These are phyloP conservation scores for Candida tunisiensis DNA, from an alignment of 1,139 yeast genomes.

Conservation along the genomic window DNA sequence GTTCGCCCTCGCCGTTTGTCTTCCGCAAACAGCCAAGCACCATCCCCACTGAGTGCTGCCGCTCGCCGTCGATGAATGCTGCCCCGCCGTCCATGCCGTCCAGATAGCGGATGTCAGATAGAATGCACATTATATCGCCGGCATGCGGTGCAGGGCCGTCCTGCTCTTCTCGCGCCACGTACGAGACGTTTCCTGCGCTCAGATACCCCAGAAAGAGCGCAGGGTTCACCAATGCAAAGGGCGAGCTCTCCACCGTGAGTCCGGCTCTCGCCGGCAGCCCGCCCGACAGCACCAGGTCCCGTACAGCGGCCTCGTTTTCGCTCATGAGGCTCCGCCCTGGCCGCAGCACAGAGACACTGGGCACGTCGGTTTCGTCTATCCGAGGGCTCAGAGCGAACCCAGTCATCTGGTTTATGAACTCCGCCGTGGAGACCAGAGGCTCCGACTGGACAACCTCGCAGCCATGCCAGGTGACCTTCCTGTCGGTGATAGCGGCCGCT, in stretches of 20 bases:
- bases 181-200: slow-evolving; percentile 30
- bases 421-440: slow-evolving; percentile 2
- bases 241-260: slow-evolving; percentile 17
- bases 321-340: too few species aligned
- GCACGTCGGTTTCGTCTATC: neutral
- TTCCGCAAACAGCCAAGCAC: slow-evolving; percentile 35
- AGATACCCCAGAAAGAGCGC: slow-evolving; percentile 34
- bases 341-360: slow-evolving; percentile 3
- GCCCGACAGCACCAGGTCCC: neutral
- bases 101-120: slow-evolving; percentile 38
- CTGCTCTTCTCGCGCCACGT: slow-evolving; percentile 6
- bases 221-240: slow-evolving; percentile 44
- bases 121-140: slow-evolving; percentile 12
- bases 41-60: slow-evolving; percentile 25
- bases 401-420: slow-evolving; percentile 3
- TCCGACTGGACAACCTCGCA: slow-evolving; percentile 2
- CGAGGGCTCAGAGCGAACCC: slow-evolving; percentile 6
- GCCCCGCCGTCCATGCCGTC: slow-evolving; percentile 55
- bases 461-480: slow-evolving; percentile 6
- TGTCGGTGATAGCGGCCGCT: slow-evolving; percentile 2
- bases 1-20: slow-evolving; percentile 43
- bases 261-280: neutral
- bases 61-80: slow-evolving; percentile 14
- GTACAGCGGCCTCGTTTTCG: neutral
- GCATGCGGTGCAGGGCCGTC: neutral